These are phyloP conservation scores for Wickerhamiella bombiphila DNA, from an alignment of 805 yeast genomes.

Conservation along the genomic window DNA sequence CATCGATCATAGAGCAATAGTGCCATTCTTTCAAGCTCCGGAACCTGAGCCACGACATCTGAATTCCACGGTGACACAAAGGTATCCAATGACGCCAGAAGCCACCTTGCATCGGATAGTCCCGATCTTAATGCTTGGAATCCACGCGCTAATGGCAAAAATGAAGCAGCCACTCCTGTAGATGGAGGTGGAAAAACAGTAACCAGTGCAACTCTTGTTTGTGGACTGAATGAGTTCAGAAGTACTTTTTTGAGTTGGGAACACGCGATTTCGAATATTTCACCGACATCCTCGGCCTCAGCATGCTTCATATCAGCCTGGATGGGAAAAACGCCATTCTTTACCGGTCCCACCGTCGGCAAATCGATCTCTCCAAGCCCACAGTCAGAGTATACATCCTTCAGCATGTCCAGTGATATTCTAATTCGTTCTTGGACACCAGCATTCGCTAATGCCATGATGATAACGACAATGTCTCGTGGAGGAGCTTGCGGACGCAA, in stretches of 20 bases:
- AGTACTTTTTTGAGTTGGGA: slow-evolving; percentile 12
- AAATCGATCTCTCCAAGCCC: slow-evolving; percentile 21
- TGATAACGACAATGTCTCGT: slow-evolving; percentile 20
- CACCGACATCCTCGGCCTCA: slow-evolving; percentile 17
- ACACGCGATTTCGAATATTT: slow-evolving; percentile 15
- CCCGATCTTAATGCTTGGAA: slow-evolving; percentile 13
- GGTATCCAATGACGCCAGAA: slow-evolving; percentile 13
- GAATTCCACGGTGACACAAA: slow-evolving; percentile 19
- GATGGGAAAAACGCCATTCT: slow-evolving; percentile 12
- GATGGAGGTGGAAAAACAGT: no score
- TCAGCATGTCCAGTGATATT: slow-evolving; percentile 16
- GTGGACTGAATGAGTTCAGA: not conserved
- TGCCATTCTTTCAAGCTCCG: slow-evolving; percentile 17
- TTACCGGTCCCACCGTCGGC: slow-evolving; percentile 15
- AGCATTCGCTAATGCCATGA: slow-evolving; percentile 16
- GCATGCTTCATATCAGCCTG: slow-evolving; percentile 14
- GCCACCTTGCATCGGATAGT: slow-evolving; percentile 12
- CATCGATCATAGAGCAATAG: slow-evolving; percentile 22
- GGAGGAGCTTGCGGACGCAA: slow-evolving; percentile 22
- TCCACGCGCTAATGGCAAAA: slow-evolving; percentile 18
- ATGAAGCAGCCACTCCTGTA: slow-evolving; percentile 4
- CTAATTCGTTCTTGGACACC: slow-evolving; percentile 7
- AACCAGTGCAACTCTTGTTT: not conserved
- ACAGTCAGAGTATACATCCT: slow-evolving; percentile 24
- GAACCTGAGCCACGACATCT: slow-evolving; percentile 20